These are phyloP conservation scores for Cladosporium sphaerospermum DNA, from an alignment of 2,329 filamentous ascomycete genomes.

Conservation along the genomic window DNA sequence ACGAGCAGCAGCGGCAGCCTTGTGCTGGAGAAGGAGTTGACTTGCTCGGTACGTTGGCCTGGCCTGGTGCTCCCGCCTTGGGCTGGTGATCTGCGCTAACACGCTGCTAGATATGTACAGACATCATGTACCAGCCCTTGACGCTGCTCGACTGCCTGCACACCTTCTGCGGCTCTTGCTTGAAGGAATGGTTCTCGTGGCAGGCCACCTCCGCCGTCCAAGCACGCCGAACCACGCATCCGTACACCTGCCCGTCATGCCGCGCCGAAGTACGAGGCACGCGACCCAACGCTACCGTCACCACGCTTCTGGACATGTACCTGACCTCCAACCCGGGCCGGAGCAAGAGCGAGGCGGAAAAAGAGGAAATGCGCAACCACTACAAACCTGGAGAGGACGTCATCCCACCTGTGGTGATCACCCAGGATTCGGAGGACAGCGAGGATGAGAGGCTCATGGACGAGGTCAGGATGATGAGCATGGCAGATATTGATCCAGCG, in stretches of 20 bases:
- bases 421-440: constrained; percentile 45
- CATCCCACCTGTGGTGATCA: constrained; percentile 55
- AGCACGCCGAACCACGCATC: constrained; percentile 40
- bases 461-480: constrained; percentile 65
- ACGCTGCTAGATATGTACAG: constrained; percentile 76
- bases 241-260: constrained; percentile 89
- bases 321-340: constrained; percentile 72
- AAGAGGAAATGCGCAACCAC: constrained; percentile 64
- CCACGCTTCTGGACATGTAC: constrained; percentile 83
- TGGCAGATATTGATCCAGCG: constrained; percentile 53
- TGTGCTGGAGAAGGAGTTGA: constrained; percentile 88
- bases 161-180: constrained; percentile 89
- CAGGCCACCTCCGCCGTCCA: constrained; percentile 59
- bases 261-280: constrained; percentile 81
- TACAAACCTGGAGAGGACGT: constrained; percentile 81
- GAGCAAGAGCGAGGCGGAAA: constrained; percentile 64
- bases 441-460: constrained; percentile 65
- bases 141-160: constrained; percentile 36
- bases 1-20: constrained; percentile 10
- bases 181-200: constrained; percentile 92
- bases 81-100: not conserved
- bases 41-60: constrained; percentile 70
- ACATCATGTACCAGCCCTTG: constrained; percentile 46
- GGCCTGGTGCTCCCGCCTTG: not conserved
- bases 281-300: constrained; percentile 83